Conservation (phyloP, 768 basidiomycete genomes). For the Pulveroboletus sp. region DNA sequence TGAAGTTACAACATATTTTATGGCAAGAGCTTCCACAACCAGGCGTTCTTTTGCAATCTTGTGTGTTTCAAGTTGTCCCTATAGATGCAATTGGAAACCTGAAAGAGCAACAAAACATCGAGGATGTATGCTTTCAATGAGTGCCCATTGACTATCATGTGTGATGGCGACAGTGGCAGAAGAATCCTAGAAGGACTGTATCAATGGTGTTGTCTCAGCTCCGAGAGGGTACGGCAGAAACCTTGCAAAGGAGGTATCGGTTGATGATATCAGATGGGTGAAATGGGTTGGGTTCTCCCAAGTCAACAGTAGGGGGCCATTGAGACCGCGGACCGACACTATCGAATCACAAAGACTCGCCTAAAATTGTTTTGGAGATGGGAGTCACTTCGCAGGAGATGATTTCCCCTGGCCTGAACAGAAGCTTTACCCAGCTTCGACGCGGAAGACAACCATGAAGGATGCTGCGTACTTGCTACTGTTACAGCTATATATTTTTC, state of each 20-base stretch:
- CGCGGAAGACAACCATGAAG: too few relatives aligned
- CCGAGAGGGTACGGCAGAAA: neutral
- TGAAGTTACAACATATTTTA: neutral
- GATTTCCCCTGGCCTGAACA: too few relatives aligned
- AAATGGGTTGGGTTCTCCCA: neutral
- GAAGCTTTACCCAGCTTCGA: too few relatives aligned
- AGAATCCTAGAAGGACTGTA: neutral
- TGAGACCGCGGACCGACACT: too few relatives aligned
- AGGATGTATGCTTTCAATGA: constrained; percentile 1
- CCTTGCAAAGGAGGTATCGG: neutral
- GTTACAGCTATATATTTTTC: too few relatives aligned
- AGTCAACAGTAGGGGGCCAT: neutral
- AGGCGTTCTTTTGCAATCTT: neutral
- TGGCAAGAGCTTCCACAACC: neutral
- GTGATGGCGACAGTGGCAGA: constrained; percentile 2
- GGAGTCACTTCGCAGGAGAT: too few relatives aligned
- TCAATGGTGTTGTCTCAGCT: too few relatives aligned
- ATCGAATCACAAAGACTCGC: too few relatives aligned
- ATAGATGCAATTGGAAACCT: neutral
- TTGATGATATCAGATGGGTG: neutral
- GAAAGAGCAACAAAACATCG: neutral
- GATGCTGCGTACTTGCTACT: too few relatives aligned
- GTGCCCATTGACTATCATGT: constrained; percentile 6
- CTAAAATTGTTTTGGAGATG: too few relatives aligned
- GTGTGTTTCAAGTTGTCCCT: neutral